phyloP scores from a whole-genome alignment of 805 yeast species.

The Metschnikowia matae region DNA sequence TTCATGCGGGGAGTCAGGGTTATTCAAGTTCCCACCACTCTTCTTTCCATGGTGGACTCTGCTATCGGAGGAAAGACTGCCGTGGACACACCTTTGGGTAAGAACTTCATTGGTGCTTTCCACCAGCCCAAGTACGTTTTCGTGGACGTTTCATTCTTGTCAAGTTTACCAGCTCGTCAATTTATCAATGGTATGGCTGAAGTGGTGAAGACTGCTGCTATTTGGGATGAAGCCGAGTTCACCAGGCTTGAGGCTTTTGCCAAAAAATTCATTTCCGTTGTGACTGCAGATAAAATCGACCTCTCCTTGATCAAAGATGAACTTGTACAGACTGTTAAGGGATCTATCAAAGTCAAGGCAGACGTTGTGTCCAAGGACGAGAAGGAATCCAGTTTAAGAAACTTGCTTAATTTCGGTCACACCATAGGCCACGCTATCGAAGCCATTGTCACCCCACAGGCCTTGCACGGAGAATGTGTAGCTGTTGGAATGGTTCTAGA shows the following conservation, averaged over 20 bases:
- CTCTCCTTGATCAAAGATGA: conserved; percentile 68
- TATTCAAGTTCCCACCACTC: conserved; percentile 89
- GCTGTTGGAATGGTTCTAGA: conserved; percentile 93
- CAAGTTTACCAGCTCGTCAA: conserved; percentile 87
- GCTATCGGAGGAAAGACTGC: conserved; percentile 99
- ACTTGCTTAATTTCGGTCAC: conserved; percentile 91
- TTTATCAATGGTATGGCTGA: conserved; percentile 98
- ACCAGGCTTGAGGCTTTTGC: conserved; percentile 78
- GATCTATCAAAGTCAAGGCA: conserved; percentile 87
- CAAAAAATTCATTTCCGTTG: conserved; percentile 61
- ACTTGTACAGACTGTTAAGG: conserved; percentile 72
- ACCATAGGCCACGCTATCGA: conserved; percentile 97
- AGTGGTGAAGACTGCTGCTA: conserved; percentile 95
- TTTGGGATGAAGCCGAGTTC: conserved; percentile 91
- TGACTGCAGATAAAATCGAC: conserved; percentile 44
- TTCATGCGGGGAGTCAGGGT: conserved; percentile 97
- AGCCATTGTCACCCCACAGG: conserved; percentile 95
- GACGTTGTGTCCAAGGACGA: conserved; percentile 92
- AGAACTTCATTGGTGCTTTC: conserved; percentile 93
- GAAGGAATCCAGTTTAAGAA: conserved; percentile 91
- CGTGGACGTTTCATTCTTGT: conserved; percentile 82
- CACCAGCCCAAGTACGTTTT: conserved; percentile 92
- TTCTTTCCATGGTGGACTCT: conserved; percentile 96
- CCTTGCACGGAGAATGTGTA: conserved; percentile 98
- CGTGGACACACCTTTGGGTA: conserved; percentile 92